phyloP scores from a whole-genome alignment of 352 stramenopile genomes.

The Poterioochromonas sp. region DNA sequence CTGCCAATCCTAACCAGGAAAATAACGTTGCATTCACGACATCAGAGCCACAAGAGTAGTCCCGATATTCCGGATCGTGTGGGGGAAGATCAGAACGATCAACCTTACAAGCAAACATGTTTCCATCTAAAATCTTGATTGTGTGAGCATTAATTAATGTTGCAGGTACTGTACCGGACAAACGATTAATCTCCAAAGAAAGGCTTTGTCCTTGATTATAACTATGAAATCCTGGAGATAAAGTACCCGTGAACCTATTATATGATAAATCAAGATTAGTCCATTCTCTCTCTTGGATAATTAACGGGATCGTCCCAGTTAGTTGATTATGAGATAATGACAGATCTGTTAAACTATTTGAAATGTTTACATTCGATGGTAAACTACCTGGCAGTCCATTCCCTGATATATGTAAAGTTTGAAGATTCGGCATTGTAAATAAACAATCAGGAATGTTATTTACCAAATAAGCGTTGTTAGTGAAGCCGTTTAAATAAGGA shows the following conservation, averaged over 20 bases:
- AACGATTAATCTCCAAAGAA: neutral
- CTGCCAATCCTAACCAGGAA: no score
- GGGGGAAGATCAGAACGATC: neutral
- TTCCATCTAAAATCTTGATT: constrained; percentile 19
- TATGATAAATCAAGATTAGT: neutral
- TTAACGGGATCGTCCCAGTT: neutral
- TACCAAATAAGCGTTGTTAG: neutral
- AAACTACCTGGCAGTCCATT: no score
- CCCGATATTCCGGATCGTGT: neutral
- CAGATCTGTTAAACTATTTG: neutral
- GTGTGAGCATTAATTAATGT: neutral
- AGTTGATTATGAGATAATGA: constrained; percentile 8
- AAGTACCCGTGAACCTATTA: neutral
- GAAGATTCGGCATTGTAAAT: neutral
- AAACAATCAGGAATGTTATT: neutral
- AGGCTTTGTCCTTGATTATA: neutral
- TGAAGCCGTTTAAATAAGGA: neutral
- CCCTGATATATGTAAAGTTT: neutral
- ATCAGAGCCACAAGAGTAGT: neutral
- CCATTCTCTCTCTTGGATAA: neutral
- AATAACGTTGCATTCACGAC: no score
- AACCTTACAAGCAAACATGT: neutral
- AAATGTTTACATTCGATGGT: no score
- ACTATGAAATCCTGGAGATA: no score
- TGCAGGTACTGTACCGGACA: neutral